Evolutionary conservation across 129 eudicot genomes (phyloP).

Genomic region (Arctium minus): DNA sequence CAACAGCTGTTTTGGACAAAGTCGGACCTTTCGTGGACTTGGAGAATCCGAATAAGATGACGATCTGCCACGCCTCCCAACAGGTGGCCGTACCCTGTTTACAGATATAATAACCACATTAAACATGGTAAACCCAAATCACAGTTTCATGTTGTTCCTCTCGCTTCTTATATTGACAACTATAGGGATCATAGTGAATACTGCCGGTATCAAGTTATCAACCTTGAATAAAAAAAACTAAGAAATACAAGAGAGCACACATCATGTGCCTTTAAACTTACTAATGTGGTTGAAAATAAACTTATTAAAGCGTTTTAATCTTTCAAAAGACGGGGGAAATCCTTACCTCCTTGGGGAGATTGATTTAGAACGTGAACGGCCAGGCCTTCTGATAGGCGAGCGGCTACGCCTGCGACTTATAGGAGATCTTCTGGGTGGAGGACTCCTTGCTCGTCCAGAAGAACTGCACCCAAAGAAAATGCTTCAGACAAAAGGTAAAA

Average conservation of each 20-base stretch:
- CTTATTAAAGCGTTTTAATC: background rate
- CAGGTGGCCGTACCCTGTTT: slow-evolving; percentile 62
- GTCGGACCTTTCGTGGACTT: slow-evolving; percentile 75
- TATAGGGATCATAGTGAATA: background rate
- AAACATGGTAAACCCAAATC: background rate
- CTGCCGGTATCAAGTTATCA: too few species aligned
- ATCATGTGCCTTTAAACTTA: background rate
- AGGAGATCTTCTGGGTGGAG: slow-evolving; percentile 93
- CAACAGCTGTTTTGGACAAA: background rate
- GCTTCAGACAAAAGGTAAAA: background rate
- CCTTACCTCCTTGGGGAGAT: slow-evolving; percentile 80
- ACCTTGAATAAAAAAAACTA: background rate
- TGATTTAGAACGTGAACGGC: slow-evolving; percentile 72
- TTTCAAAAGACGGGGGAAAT: background rate
- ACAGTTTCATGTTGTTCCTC: too few species aligned
- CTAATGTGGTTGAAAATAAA: background rate
- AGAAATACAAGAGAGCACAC: background rate
- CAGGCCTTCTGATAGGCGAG: slow-evolving; percentile 68
- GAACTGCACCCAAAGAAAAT: slow-evolving; percentile 19
- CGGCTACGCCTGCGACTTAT: slow-evolving; percentile 84
- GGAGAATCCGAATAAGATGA: slow-evolving; percentile 81
- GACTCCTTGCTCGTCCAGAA: slow-evolving; percentile 77
- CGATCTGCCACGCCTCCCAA: slow-evolving; percentile 68
- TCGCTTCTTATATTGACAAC: background rate
- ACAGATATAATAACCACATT: background rate